These are phyloP conservation scores for Alisma plantagoaquatica DNA, from an alignment of 106 monocot species.

Conservation along the genomic window DNA sequence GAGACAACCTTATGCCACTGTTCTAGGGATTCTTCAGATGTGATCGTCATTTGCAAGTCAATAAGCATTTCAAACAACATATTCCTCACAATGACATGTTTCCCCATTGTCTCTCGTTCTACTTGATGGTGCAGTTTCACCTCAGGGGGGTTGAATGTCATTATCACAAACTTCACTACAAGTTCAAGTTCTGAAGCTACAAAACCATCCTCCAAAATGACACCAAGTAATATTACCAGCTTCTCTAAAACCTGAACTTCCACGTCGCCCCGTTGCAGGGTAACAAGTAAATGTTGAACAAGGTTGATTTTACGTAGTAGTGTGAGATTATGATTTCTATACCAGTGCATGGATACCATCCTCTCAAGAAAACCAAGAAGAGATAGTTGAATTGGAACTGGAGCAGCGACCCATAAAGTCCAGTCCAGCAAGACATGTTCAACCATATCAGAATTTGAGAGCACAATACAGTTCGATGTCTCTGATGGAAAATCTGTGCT, in stretches of 20 bases:
- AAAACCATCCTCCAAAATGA: conserved; percentile 99
- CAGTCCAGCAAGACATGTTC: conserved; percentile 97
- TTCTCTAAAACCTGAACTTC: conserved; percentile 91
- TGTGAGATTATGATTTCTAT: conserved; percentile 94
- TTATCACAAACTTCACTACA: conserved; percentile 92
- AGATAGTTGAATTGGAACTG: conserved; percentile 92
- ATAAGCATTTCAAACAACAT: conserved; percentile 98
- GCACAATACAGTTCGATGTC: conserved; percentile 68
- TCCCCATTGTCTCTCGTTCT: conserved; percentile 84
- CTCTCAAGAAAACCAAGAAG: conserved; percentile 90
- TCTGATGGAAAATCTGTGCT: conserved; percentile 44
- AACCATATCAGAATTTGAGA: conserved; percentile 98
- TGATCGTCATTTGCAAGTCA: conserved; percentile 90
- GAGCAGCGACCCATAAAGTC: conserved; percentile 96
- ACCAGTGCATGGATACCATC: conserved; percentile 97
- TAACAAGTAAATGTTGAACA: conserved; percentile 94
- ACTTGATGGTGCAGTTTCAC: conserved; percentile 27
- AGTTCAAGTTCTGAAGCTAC: conserved; percentile 85
- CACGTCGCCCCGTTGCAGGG: conserved; percentile 93
- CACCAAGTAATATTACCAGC: conserved; percentile 87
- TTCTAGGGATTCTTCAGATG: conserved; percentile 79
- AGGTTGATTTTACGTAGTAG: conserved; percentile 84
- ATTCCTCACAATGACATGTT: conserved; percentile 97
- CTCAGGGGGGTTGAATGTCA: conserved; percentile 95
- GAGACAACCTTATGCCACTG: conserved; percentile 99